Conservation (phyloP, 768 basidiomycete genomes). For the Polyporus arcularius region DNA sequence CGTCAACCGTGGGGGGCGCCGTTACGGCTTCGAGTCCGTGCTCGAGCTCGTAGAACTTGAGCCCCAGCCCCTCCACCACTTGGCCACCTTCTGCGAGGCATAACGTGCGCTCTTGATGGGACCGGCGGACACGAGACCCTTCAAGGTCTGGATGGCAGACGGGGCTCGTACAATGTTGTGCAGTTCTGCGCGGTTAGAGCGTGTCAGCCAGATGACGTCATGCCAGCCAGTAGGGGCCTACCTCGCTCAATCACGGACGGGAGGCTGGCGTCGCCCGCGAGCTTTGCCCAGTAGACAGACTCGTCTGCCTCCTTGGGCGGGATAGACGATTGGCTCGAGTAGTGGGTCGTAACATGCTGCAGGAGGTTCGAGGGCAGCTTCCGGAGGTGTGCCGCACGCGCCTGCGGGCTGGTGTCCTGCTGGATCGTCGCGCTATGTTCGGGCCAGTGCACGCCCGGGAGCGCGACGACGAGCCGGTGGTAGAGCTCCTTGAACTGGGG, state of each 20-base stretch:
- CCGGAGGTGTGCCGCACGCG: slow-evolving; percentile 70
- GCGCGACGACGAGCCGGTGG: slow-evolving; percentile 70
- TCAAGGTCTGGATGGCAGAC: slow-evolving; percentile 80
- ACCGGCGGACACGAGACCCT: slow-evolving; percentile 85
- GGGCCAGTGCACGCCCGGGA: slow-evolving; percentile 82
- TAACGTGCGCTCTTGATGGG: slow-evolving; percentile 78
- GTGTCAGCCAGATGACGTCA: not conserved
- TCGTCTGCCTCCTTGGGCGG: slow-evolving; percentile 62
- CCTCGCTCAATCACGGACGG: slow-evolving; percentile 54
- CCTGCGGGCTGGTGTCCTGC: slow-evolving; percentile 74
- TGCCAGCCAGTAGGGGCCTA: slow-evolving; percentile 22
- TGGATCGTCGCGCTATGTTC: slow-evolving; percentile 50
- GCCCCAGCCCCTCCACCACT: slow-evolving; percentile 64
- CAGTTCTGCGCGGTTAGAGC: slow-evolving; percentile 55
- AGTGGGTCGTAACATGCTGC: slow-evolving; percentile 52
- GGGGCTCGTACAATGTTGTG: slow-evolving; percentile 76
- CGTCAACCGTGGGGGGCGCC: not conserved
- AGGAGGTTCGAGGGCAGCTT: slow-evolving; percentile 77
- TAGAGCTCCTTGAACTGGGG: slow-evolving; percentile 89
- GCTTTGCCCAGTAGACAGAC: slow-evolving; percentile 68
- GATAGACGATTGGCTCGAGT: slow-evolving; percentile 38
- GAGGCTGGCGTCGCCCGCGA: slow-evolving; percentile 67
- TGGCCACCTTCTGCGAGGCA: slow-evolving; percentile 71
- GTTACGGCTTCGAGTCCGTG: not conserved
- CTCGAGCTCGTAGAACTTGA: not conserved